Evolutionary conservation across 2,329 filamentous ascomycete species (phyloP), one percentile per base, ranked within the genome.

Genomic region (Calycina herbarum): DNA sequence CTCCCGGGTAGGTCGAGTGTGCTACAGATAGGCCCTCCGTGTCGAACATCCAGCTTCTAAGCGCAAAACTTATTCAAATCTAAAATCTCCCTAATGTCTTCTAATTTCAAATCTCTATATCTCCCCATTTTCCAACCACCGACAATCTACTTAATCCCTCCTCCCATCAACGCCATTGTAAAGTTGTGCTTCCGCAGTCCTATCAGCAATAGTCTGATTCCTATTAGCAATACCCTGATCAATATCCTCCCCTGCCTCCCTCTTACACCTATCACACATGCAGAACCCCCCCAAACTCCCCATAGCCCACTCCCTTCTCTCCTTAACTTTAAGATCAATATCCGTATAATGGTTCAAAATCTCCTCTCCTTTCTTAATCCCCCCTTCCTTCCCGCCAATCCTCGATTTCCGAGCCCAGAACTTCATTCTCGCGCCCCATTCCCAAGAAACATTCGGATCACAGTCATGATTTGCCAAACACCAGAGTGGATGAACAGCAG

Each of bases 391-490:
- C 72, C 75, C 83, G 84, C 5, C 84, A 4, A 90, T 81, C 45
- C 86, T 80, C 68, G 83, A 79, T 68, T 87, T 81, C 59, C 88
- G 81, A 1, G 86, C 86, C 81, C 82, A 86, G 66, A 95, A 86
- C 42, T 86, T 85, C 84, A 95, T 94, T 62, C 84, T 85, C 0
- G 91, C 91, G 33, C 90, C 88, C 92, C 94, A 97, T 74, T 96
- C 92, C 95, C 95, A 99, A 3, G 86, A 86, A 48, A 98, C 93
- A 77, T 97, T 97, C 8, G 95, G 95, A 75, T 97, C 89, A 78
- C 95, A 99, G 76, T 93, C 93, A 77, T 99, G 95, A 74, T 99
- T 99, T 33, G 94, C 94, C 35, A 98, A 83, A 78, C 94, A 98
- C 93, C 95, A 99, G 72, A 96, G 87, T 1, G 94, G 93, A 79